Evolutionary conservation across 169 alveolate genomes (phyloP), one percentile per base, ranked within the genome.

Genomic region (Theileria orientalis): DNA sequence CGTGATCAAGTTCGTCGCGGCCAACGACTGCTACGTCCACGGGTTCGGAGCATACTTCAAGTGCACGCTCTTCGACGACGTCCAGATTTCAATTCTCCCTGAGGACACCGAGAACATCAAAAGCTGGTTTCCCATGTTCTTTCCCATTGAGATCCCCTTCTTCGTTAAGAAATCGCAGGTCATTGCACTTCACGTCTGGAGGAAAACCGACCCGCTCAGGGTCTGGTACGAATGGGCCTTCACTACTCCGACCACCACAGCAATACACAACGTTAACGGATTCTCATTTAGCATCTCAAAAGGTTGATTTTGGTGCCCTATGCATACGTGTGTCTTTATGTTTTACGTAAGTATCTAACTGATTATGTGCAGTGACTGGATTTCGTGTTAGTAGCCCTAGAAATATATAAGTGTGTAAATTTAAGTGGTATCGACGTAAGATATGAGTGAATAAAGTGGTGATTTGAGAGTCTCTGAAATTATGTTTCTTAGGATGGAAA

Each of bases 141-240:
- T 90, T 19, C 94, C 94, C n/a, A 16, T 90, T 11, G 73, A 72
- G 14, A 41, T 69, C 29, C 86, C 89, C 11, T 23, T 79, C n/a
- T 71, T 29, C 37, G 83, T 85, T 21, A 76, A 85, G 76, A 70
- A 82, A 30, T 52, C 69, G 3, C 86, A 90, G 44, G 54, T 56
- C 0, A 35, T 90, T 6, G 77, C 90, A 64, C 16, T 90, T 9
- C 90, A 89, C 69, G 63, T 90, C 32, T 90, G 94, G 94, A 67
- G 94, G 64, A 64, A 78, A 60, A 74, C 78, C 19, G 91, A 90
- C 61, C 44, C 8, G 35, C 84, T 80, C 23, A 76, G 84, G 68
- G 73, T 90, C 32, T 90, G 94, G 94, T 85, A 90, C 61, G 94
- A 90, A 29, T 90, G 94, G 94, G 84, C 84, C 44, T 51, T 82